phyloP scores from a whole-genome alignment of 2,329 filamentous ascomycete species.

The Trichocomaceae sp. region DNA sequence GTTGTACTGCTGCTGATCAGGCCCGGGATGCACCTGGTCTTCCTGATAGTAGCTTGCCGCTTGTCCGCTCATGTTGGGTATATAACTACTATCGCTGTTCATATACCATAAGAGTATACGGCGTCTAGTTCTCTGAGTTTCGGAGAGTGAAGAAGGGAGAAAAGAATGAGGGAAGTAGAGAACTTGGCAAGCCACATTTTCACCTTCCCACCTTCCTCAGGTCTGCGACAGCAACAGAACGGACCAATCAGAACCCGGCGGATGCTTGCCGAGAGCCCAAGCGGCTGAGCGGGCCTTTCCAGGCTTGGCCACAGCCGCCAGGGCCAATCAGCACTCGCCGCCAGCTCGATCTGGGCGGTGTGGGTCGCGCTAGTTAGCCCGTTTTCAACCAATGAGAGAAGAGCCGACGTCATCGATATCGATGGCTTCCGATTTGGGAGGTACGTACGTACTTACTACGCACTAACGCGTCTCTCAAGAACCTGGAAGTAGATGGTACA shows the following conservation, averaged over 20 bases:
- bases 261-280: neutral
- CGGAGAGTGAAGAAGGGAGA: neutral
- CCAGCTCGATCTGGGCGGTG: neutral
- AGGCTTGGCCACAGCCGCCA: neutral
- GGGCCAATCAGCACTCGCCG: neutral
- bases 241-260: neutral
- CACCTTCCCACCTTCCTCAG: neutral
- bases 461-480: too few relatives aligned
- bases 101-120: neutral
- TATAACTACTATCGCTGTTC: neutral
- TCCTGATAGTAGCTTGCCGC: constrained; percentile 32
- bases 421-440: too few relatives aligned
- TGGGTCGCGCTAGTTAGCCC: neutral
- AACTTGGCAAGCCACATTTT: neutral
- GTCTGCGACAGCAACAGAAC: neutral
- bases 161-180: neutral
- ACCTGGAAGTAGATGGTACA: neutral
- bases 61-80: constrained; percentile 29
- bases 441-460: too few relatives aligned
- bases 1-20: constrained; percentile 10
- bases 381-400: neutral
- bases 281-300: neutral
- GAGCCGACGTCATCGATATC: neutral
- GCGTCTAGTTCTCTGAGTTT: neutral
- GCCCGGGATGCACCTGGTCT: constrained; percentile 19